Base-by-base conservation (phyloP, 148 eudicot species). In the Fagopyrum homotropicum region DNA sequence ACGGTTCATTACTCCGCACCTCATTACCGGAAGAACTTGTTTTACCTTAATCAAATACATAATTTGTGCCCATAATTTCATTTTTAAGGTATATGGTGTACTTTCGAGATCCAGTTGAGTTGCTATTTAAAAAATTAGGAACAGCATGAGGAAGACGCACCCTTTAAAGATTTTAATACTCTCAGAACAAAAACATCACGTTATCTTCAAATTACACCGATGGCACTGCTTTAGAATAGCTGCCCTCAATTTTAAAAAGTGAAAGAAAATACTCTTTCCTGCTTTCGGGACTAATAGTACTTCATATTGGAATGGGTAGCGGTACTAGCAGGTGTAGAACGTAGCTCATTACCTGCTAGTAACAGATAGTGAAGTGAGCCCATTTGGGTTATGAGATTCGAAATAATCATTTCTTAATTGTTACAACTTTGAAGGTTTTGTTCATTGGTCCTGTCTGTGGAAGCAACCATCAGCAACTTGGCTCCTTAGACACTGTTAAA, bases 361-460 rank as follows among this genome's bases (percentile, higher is more conserved):
- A 17, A 26, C 6, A 57, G 30, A n/a, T 1, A 57, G 22, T 17
- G 8, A 57, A 5, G 26, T 57, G 30, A 57, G 30, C 63, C 8
- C 17, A n/a, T 7, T 26, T 17, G 19, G 19, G 19, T 55, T 17
- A 66, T 30, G 45, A 49, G 12, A 49, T 49, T 49, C 52, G 11
- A 45, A 43, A 15, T 52, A 49, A 26, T 35, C 19, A 12, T 26
- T 35, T 43, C 71, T 8, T 12, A 3, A 15, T 66, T 43, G 40
- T 66, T 66, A 66, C 71, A 9, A 35, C 43, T 74, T 35, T 82
- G 72, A 73, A 94, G 98, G 85, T 95, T 46, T 84, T 95, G 80
- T 89, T 95, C 79, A 90, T 95, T 86, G 88, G 85, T 75, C 94
- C 93, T 69, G 73, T 89, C 68, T 83, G 86, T 77, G 97, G 97